Percentiles rank a stretch among this genome's conserved stretches.
Evolutionary conservation across 208 protist genomes (phyloP).

Genomic region (Dictyostelium gargantuum): DNA sequence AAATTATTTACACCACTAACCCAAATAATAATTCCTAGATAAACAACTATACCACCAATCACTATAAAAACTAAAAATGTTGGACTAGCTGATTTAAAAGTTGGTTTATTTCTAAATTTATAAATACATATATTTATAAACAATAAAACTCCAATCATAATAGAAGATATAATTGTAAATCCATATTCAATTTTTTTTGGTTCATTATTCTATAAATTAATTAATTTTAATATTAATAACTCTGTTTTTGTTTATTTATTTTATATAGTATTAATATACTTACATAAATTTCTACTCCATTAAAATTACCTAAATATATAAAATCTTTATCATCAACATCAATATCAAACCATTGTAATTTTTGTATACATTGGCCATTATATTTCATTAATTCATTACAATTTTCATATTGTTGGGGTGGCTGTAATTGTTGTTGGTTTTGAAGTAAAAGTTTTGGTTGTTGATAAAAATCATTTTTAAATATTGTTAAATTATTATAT

Average conservation of each 20-base stretch:
- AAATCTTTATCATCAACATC: not conserved
- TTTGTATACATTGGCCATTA: too few species aligned
- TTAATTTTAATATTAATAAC: not conserved
- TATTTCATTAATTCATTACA: too few species aligned
- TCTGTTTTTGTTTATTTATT: too few species aligned
- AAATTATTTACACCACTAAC: not conserved
- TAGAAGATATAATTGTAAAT: not conserved
- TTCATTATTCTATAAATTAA: not conserved
- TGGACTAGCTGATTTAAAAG: conserved; percentile 13
- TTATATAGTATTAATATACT: not conserved
- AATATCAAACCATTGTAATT: too few species aligned
- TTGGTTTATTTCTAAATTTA: not conserved
- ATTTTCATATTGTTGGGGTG: too few species aligned
- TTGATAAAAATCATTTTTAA: too few species aligned
- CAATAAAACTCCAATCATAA: not conserved
- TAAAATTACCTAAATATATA: not conserved
- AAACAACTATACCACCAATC: not conserved
- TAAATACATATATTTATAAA: not conserved
- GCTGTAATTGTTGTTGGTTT: too few species aligned
- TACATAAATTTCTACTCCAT: not conserved
- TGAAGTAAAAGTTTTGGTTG: too few species aligned
- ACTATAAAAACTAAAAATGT: not conserved
- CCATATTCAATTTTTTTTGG: not conserved
- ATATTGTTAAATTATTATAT: not conserved
- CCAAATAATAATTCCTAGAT: not conserved